These are phyloP conservation scores for Microthlaspi erraticum DNA, from an alignment of 345 rosid genomes.

Conservation along the genomic window DNA sequence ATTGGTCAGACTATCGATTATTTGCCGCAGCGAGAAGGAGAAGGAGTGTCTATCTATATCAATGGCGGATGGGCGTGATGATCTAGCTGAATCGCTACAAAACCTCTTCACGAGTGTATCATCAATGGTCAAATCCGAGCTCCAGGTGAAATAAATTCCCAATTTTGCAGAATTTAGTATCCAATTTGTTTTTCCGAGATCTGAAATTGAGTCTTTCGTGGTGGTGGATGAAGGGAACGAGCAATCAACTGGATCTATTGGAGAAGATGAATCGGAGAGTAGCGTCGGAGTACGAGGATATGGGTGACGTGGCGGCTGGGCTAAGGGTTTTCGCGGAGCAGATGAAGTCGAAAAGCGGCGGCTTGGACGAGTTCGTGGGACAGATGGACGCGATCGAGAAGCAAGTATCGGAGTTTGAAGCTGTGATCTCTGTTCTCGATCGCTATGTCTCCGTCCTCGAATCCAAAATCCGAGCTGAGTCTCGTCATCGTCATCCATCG, in stretches of 20 bases:
- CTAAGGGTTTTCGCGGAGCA: slow-evolving; percentile 77
- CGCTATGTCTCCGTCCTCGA: slow-evolving; percentile 73
- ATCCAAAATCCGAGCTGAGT: slow-evolving; percentile 59
- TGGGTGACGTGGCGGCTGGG: slow-evolving; percentile 83
- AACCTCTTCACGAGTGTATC: slow-evolving; percentile 70
- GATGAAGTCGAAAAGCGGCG: slow-evolving; percentile 65
- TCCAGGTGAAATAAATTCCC: slow-evolving; percentile 53
- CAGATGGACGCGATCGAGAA: slow-evolving; percentile 78
- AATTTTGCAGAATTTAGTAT: background rate
- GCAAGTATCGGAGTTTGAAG: slow-evolving; percentile 81
- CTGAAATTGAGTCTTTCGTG: slow-evolving; percentile 6
- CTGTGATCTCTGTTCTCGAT: slow-evolving; percentile 77
- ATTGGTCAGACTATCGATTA: background rate
- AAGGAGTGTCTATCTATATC: background rate
- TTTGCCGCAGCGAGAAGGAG: slow-evolving; percentile 12
- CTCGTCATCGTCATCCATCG: slow-evolving; percentile 43
- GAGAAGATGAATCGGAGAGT: slow-evolving; percentile 89
- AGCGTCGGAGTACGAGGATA: slow-evolving; percentile 67
- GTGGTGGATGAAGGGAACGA: slow-evolving; percentile 59
- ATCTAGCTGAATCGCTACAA: slow-evolving; percentile 68
- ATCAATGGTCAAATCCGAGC: slow-evolving; percentile 79
- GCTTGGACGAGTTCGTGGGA: slow-evolving; percentile 73
- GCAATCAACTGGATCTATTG: slow-evolving; percentile 64
- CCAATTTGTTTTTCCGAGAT: background rate
- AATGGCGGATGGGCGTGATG: slow-evolving; percentile 52